A percentile compares a stretch with the other conserved stretches of the same genome.
phyloP scores from a whole-genome alignment of 306 rosid species.

The Quercus bicolor region DNA sequence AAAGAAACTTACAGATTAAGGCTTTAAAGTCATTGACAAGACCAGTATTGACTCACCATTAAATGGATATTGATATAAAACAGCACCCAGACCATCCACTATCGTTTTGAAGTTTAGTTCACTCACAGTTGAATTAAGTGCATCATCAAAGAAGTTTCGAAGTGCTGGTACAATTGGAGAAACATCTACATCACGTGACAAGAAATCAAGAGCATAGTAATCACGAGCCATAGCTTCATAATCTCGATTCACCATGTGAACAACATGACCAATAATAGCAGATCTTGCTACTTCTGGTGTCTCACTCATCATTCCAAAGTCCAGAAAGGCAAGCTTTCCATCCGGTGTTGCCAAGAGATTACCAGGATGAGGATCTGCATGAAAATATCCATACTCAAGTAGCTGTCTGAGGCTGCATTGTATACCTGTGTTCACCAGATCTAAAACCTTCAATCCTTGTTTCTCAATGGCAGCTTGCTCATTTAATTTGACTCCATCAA shows the following conservation, averaged over 20 bases:
- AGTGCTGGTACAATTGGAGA: slow-evolving; percentile 91
- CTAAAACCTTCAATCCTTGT: slow-evolving; percentile 84
- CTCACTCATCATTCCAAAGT: slow-evolving; percentile 99
- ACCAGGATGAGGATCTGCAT: slow-evolving; percentile 99
- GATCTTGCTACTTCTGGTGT: slow-evolving; percentile 91
- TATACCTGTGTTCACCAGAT: slow-evolving; percentile 77
- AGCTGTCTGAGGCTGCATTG: slow-evolving; percentile 95
- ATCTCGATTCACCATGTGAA: slow-evolving; percentile 96
- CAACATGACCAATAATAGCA: slow-evolving; percentile 91
- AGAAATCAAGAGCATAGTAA: slow-evolving; percentile 82
- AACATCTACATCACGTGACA: slow-evolving; percentile 77
- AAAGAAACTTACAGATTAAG: neutral
- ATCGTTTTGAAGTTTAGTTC: slow-evolving; percentile 94
- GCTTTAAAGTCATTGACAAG: slow-evolving; percentile 5
- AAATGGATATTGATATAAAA: slow-evolving; percentile 86
- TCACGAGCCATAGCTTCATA: slow-evolving; percentile 99
- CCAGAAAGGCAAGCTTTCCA: slow-evolving; percentile 95
- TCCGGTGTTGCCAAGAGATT: slow-evolving; percentile 96
- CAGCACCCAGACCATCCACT: slow-evolving; percentile 93
- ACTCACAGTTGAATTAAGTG: slow-evolving; percentile 78
- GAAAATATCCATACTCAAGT: slow-evolving; percentile 93
- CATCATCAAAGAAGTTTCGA: slow-evolving; percentile 78
- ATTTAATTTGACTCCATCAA: slow-evolving; percentile 83
- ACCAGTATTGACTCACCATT: slow-evolving; percentile 58
- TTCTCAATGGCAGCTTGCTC: slow-evolving; percentile 90